phyloP scores from a whole-genome alignment of 805 yeast genomes.

The Jamesozyma piceae region DNA sequence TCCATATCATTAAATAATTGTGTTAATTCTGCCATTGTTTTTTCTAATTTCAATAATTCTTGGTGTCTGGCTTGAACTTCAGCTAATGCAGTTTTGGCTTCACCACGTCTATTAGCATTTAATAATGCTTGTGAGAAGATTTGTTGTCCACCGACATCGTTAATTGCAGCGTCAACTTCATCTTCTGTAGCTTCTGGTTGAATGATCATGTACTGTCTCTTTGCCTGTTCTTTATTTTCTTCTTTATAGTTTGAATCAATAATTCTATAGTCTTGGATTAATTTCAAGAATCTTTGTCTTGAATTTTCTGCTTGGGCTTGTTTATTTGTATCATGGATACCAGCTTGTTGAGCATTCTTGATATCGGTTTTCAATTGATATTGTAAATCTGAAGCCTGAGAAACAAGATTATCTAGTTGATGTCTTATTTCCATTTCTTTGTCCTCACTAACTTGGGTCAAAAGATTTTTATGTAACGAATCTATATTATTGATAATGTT shows the following conservation, averaged over 20 bases:
- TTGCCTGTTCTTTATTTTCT: conserved; percentile 78
- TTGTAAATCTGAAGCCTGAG: conserved; percentile 75
- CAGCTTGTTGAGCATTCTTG: conserved; percentile 63
- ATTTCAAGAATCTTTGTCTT: conserved; percentile 73
- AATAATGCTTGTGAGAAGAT: conserved; percentile 87
- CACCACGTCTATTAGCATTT: conserved; percentile 83
- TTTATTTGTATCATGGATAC: conserved; percentile 67
- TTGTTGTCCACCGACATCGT: conserved; percentile 78
- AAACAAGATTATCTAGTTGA: conserved; percentile 66
- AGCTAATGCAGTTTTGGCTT: conserved; percentile 87
- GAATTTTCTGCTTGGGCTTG: conserved; percentile 84
- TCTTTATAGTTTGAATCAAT: conserved; percentile 82
- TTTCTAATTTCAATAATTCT: conserved; percentile 88
- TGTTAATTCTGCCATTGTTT: conserved; percentile 90
- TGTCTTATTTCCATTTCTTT: conserved; percentile 59
- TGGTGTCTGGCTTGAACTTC: conserved; percentile 95
- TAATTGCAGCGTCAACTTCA: conserved; percentile 78
- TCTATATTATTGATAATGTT: conserved; percentile 61
- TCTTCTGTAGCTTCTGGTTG: conserved; percentile 76
- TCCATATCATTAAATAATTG: conserved; percentile 95
- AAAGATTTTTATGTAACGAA: conserved; percentile 56
- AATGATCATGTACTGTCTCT: conserved; percentile 84
- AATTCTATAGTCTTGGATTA: conserved; percentile 78
- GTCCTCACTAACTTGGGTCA: conserved; percentile 65
- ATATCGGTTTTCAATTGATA: conserved; percentile 64